Evolutionary conservation across 768 basidiomycete genomes (phyloP), one percentile per base, ranked within the genome.

Genomic region (Leccinum truebloodii): DNA sequence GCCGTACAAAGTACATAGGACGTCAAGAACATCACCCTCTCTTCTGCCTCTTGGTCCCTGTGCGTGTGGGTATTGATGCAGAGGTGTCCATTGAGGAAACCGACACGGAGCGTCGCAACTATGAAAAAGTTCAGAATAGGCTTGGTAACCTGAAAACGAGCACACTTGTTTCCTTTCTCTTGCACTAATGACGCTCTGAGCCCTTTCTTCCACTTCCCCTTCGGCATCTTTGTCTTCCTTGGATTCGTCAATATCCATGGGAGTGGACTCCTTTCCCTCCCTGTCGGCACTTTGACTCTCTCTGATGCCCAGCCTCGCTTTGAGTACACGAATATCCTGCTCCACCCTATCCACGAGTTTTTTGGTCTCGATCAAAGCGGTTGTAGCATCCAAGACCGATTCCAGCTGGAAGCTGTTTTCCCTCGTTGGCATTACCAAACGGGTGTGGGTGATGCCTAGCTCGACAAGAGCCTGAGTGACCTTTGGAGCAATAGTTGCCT

Each of bases 341-440:
- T 96, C 94, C 4, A 89, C 83, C 70, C 88, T 85, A 71, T 98
- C 96, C 44, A 92, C 84, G 13, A 86, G 78, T 66, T 91, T 88
- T 80, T 98, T 98, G 64, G 86, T 88, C 68, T 98, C 93, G n/a
- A 96, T 81, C 68, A 98, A 75, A 13, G 83, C 79, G 4, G 81
- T 82, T 1, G 92, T 84, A 3, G 89, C 86, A 5, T 88, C 86
- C 50, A 95, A 68, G 16, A 98, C 74, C 14, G 80, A 78, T 62
- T 97, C 94, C 20, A 95, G 79, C 65, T 83, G 84, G 55, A 82
- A 79, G 56, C 88, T 80, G 64, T 94, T 97, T 26, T 87, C 86
- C 41, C 86, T 82, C 3, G 97, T 98, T 18, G 97, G 97, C 94
- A 98, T 98, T 61, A 96, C 91, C 54, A 99, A 82, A 12, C 90